phyloP scores from a whole-genome alignment of 169 alveolate species.

The Babesia caballi region DNA sequence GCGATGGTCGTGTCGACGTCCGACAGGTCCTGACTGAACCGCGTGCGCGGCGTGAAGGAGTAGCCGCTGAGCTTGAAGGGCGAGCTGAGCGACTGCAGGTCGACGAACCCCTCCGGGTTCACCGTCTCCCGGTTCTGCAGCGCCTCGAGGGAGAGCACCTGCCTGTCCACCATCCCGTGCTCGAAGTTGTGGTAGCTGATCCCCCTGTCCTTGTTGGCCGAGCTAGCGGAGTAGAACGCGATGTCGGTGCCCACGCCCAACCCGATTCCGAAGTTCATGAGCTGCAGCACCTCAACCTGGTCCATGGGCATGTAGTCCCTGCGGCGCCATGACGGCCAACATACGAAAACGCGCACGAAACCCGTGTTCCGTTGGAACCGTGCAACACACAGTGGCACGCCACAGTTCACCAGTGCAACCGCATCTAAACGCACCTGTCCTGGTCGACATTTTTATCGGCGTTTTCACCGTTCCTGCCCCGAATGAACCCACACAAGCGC shows the following conservation, averaged over 20 bases:
- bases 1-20: conserved; percentile 55
- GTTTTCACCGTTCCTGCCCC: neutral
- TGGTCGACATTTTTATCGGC: neutral
- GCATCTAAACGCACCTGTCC: neutral
- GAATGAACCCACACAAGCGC: no score
- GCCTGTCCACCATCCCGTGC: conserved; percentile 26
- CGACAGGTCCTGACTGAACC: conserved; percentile 9
- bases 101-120: conserved; percentile 9
- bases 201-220: neutral
- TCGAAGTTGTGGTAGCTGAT: conserved; percentile 35
- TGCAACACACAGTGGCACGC: no score
- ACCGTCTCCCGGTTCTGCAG: conserved; percentile 25
- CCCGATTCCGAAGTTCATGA: conserved; percentile 60
- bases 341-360: no score
- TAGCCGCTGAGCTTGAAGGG: conserved; percentile 60
- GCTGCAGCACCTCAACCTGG: conserved; percentile 47
- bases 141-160: neutral
- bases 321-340: neutral
- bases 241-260: conserved; percentile 47
- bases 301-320: conserved; percentile 53
- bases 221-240: conserved; percentile 19
- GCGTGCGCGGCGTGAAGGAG: conserved; percentile 47
- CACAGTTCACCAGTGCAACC: neutral
- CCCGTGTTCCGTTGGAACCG: no score
- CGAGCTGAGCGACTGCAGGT: conserved; percentile 45